These are phyloP conservation scores for Phalaenopsis equestris DNA, from an alignment of 106 monocot species.

Conservation along the genomic window DNA sequence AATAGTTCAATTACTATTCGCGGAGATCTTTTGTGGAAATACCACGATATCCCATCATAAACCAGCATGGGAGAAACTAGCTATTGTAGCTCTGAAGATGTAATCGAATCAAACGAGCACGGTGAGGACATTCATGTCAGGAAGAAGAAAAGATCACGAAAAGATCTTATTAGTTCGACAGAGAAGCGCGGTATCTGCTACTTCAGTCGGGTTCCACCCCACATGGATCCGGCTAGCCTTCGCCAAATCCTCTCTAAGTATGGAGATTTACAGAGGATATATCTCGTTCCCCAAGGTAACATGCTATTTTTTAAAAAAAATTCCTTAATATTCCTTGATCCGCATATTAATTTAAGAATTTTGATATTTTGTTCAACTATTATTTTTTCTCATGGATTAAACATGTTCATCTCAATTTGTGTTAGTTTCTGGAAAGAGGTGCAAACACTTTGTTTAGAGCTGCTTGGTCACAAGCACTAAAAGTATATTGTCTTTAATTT, in stretches of 20 bases:
- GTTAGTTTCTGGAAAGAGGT: not conserved
- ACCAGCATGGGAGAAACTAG: not conserved
- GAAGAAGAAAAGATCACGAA: constrained; percentile 3
- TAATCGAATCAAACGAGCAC: not conserved
- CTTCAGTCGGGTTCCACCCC: constrained; percentile 71
- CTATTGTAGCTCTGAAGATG: not conserved
- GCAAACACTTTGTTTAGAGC: not conserved
- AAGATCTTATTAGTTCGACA: constrained; percentile 2
- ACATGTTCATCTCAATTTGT: not conserved
- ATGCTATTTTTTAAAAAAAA: not conserved
- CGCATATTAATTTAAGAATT: not conserved
- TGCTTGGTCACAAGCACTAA: not conserved
- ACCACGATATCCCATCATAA: not conserved
- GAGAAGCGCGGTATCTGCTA: constrained; percentile 78
- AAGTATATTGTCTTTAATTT: not conserved
- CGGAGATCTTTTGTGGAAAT: not conserved
- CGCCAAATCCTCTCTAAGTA: constrained; percentile 74
- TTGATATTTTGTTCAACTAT: not conserved
- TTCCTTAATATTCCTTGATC: too few species aligned
- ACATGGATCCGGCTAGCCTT: constrained; percentile 78
- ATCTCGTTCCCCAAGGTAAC: constrained; percentile 71
- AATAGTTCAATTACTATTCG: too few species aligned
- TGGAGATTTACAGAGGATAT: constrained; percentile 69
- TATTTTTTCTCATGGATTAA: too few species aligned
- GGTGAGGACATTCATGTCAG: not conserved